Base-by-base conservation (phyloP, 2,329 filamentous ascomycete genomes). In the Cladosporium sp. region DNA sequence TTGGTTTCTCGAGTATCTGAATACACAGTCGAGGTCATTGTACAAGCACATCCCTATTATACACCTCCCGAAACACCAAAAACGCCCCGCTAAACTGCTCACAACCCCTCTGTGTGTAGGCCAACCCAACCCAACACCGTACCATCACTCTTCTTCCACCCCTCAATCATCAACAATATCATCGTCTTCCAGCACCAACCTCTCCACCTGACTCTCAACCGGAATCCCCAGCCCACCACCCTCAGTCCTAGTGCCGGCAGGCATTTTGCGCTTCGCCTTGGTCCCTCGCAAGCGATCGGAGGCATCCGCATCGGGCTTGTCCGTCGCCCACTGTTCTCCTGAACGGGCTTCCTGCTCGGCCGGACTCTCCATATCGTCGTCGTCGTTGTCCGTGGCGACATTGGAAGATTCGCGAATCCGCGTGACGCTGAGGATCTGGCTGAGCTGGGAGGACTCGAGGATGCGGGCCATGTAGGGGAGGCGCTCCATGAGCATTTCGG, bases 381-480 rank as follows among this genome's bases (percentile, higher is more conserved):
- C 71, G 2, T 70, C 71, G 15, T 71, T 70, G 21, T 68, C 72
- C 2, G 62, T 65, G 1, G 64, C 65, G 0, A 67, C 28, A 3
- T 64, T 66, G 5, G 64, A 65, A 3, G 68, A 68, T 7, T 67
- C 67, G 3, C 70, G 81, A 21, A 88, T 84, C 18, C 87, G 88
- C 6, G 83, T 84, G 71, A 93, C 91, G 2, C 84, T 84, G 0
- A 89, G 89, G 8, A 96, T 85, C 72, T 85, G 89, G 65, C 90
- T 87, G 10, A 93, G 78, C 28, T 81, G 75, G 57, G 36, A 7
- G 5, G 69, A 70, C 67, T 65, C 74, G 73, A 81, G 67, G 47
- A 97, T 91, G 60, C 87, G 84, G 1, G 89, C 84, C 83, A 95
- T 88, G 77, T 96, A 98, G 0, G 95, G 95, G 0, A 99, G 84